Evolutionary conservation across 202 grass and related monocot genomes (phyloP).

Genomic region (Digitaria exilis): DNA sequence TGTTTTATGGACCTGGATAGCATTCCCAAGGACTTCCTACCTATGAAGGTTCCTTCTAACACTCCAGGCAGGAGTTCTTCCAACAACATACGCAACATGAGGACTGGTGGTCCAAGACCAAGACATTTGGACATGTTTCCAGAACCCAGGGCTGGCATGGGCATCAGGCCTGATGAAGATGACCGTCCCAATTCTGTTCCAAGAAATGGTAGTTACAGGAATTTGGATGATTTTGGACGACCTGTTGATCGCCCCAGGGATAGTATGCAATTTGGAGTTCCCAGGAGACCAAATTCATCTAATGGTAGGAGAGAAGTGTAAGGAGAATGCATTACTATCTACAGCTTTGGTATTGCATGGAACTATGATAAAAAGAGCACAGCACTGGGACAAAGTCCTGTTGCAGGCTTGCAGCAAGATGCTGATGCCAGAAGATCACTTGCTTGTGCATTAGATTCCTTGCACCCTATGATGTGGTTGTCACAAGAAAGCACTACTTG

Average conservation of each 20-base stretch:
- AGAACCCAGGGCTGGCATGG: conserved; percentile 58
- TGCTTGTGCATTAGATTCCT: conserved; percentile 11
- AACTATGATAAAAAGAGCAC: conserved; percentile 4
- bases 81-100: conserved; percentile 69
- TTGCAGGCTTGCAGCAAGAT: conserved; percentile 35
- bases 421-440: conserved; percentile 19
- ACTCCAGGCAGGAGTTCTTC: conserved; percentile 63
- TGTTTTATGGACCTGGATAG: conserved; percentile 88
- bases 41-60: conserved; percentile 53
- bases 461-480: neutral
- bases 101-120: conserved; percentile 58
- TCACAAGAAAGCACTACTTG: conserved; percentile 14
- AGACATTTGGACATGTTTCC: conserved; percentile 63
- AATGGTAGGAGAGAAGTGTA: conserved; percentile 70
- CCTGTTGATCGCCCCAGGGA: conserved; percentile 59
- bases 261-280: conserved; percentile 55
- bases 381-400: neutral
- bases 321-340: conserved; percentile 34
- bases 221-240: conserved; percentile 71
- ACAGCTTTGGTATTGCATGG: conserved; percentile 24
- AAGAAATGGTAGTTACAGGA: conserved; percentile 83
- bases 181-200: conserved; percentile 57
- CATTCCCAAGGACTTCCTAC: conserved; percentile 84
- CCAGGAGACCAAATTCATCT: conserved; percentile 70
- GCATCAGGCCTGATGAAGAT: conserved; percentile 59